phyloP scores from a whole-genome alignment of 768 basidiomycete genomes.

The Erythrobasidium yunnanense region DNA sequence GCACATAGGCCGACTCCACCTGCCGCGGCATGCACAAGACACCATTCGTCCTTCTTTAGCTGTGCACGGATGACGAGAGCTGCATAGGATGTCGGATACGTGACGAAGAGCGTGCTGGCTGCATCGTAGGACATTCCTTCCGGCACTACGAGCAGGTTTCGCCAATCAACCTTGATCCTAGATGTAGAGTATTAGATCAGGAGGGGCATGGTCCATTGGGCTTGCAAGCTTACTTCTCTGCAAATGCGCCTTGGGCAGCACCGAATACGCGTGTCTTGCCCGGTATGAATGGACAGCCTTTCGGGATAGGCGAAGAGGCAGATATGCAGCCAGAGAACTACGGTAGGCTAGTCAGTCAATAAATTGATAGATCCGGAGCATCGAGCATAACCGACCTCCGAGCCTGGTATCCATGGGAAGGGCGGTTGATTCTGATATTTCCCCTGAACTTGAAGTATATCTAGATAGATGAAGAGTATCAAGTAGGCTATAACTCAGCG shows the following conservation, averaged over 20 bases:
- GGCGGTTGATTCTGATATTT: slow-evolving; percentile 77
- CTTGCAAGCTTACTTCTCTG: slow-evolving; percentile 47
- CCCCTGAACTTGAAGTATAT: slow-evolving; percentile 44
- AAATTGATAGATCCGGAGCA: not conserved
- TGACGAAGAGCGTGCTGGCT: slow-evolving; percentile 75
- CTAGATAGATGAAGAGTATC: not conserved
- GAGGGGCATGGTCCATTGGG: not conserved
- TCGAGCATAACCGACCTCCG: slow-evolving; percentile 38
- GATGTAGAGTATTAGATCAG: not conserved
- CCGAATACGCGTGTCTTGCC: slow-evolving; percentile 81
- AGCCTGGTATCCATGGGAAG: slow-evolving; percentile 73
- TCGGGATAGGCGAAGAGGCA: slow-evolving; percentile 59
- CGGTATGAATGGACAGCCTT: slow-evolving; percentile 61
- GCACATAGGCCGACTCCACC: slow-evolving; percentile 87
- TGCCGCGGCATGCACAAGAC: slow-evolving; percentile 87
- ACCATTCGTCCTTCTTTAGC: slow-evolving; percentile 65
- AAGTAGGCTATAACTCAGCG: not conserved
- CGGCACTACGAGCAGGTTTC: slow-evolving; percentile 56
- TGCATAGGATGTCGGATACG: slow-evolving; percentile 84
- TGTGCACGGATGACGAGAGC: slow-evolving; percentile 75
- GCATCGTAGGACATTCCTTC: slow-evolving; percentile 67
- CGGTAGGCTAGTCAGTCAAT: slow-evolving; percentile 6
- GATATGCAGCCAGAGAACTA: slow-evolving; percentile 74
- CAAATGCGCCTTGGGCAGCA: slow-evolving; percentile 63
- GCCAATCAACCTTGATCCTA: slow-evolving; percentile 52